phyloP scores from a whole-genome alignment of 257 asterid genomes.

The Fraxinus americana region DNA sequence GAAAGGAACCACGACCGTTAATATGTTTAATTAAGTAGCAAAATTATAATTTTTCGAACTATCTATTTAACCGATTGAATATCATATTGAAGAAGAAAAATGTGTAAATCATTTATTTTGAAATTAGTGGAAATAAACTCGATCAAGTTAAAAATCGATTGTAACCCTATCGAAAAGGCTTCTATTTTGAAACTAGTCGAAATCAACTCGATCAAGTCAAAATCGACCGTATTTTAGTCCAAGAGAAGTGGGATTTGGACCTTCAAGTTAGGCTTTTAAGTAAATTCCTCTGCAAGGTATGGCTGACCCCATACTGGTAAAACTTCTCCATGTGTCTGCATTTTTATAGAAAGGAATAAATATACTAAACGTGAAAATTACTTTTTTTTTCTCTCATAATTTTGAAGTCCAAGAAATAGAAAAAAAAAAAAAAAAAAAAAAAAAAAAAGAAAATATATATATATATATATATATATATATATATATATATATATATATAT shows the following conservation, averaged over 20 bases:
- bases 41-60: too few species aligned
- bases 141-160: too few species aligned
- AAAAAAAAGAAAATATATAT: too few species aligned
- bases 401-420: too few species aligned
- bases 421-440: too few species aligned
- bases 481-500: too few species aligned
- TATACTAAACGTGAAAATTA: too few species aligned
- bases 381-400: too few species aligned
- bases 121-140: too few species aligned
- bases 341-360: slow-evolving; percentile 30
- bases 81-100: neutral
- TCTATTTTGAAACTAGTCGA: neutral
- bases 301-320: slow-evolving; percentile 39
- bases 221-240: neutral
- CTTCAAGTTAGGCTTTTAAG: slow-evolving; percentile 15
- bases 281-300: slow-evolving; percentile 43
- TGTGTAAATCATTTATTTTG: neutral
- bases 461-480: too few species aligned
- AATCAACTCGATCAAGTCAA: neutral
- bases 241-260: neutral
- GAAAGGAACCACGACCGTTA: slow-evolving; percentile 52
- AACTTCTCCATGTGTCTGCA: slow-evolving; percentile 39
- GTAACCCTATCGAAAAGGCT: too few species aligned
- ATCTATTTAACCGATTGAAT: too few species aligned
- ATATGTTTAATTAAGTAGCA: slow-evolving; percentile 23